phyloP scores from a whole-genome alignment of 179 eudicot species.

The Spinacia oleracea region DNA sequence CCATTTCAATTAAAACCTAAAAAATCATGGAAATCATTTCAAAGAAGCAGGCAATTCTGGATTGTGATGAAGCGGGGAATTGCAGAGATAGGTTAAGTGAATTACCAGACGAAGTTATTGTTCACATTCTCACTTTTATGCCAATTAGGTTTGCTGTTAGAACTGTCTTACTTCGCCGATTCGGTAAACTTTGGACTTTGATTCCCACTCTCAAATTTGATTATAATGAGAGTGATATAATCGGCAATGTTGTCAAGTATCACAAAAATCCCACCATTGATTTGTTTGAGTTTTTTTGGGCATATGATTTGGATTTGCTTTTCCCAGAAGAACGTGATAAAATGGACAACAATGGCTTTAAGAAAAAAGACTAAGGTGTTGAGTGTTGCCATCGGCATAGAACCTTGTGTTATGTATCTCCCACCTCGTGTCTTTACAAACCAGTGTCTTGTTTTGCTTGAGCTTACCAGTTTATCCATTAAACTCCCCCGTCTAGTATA shows the following conservation, averaged over 20 bases:
- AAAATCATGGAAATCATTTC: background rate
- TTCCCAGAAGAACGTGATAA: background rate
- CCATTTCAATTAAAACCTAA: too few species aligned
- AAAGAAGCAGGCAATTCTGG: background rate
- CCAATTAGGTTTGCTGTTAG: background rate
- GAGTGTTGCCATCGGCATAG: background rate
- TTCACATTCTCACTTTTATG: background rate
- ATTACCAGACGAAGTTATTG: conserved; percentile 11
- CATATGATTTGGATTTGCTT: too few species aligned
- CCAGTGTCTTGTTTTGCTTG: conserved; percentile 16
- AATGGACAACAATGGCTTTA: conserved; percentile 11
- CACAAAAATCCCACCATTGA: conserved; percentile 10
- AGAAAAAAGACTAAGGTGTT: conserved; percentile 1
- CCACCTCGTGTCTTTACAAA: background rate
- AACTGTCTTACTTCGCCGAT: conserved; percentile 10
- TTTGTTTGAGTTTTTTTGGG: background rate
- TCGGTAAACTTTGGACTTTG: conserved; percentile 20
- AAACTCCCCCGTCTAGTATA: background rate
- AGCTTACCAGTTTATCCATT: background rate
- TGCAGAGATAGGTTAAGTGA: conserved; percentile 9
- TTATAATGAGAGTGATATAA: too few species aligned
- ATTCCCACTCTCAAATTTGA: background rate
- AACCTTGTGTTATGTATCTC: rapidly evolving
- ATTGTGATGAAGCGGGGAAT: background rate
- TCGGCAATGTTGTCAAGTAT: background rate